Percentiles rank a stretch among this genome's conserved stretches.
phyloP scores from a whole-genome alignment of 2,329 filamentous ascomycete species.

The Colletotrichum horii region DNA sequence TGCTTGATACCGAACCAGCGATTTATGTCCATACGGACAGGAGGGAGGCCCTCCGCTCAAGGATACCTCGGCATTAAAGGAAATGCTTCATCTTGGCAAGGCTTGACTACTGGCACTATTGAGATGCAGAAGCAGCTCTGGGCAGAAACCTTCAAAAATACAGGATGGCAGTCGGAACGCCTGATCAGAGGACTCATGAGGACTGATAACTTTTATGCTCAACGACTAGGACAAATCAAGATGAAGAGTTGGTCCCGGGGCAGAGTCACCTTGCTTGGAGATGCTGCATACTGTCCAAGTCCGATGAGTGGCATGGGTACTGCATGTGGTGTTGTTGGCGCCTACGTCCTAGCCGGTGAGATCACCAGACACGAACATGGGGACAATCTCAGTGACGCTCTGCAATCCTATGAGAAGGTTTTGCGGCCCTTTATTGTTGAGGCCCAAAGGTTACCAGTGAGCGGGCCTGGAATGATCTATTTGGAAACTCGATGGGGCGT shows the following conservation, averaged over 20 bases:
- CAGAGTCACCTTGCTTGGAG: slow-evolving; percentile 56
- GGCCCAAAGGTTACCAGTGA: slow-evolving; percentile 34
- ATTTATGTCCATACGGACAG: slow-evolving; percentile 44
- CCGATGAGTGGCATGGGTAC: slow-evolving; percentile 57
- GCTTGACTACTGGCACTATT: slow-evolving; percentile 19
- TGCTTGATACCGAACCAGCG: slow-evolving; percentile 34
- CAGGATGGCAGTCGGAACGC: slow-evolving; percentile 49
- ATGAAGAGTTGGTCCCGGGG: slow-evolving; percentile 47
- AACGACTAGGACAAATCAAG: slow-evolving; percentile 49
- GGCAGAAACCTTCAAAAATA: slow-evolving; percentile 27
- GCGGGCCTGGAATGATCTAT: slow-evolving; percentile 1
- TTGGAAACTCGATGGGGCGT: slow-evolving; percentile 17
- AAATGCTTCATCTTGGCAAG: background rate
- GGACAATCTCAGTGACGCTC: slow-evolving; percentile 32
- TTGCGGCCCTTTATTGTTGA: slow-evolving; percentile 49
- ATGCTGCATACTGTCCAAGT: slow-evolving; percentile 56
- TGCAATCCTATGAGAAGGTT: slow-evolving; percentile 46
- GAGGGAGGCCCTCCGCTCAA: slow-evolving; percentile 38
- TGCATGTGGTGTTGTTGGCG: slow-evolving; percentile 49
- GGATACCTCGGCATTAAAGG: slow-evolving; percentile 39
- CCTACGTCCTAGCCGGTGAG: slow-evolving; percentile 64
- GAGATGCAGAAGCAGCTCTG: slow-evolving; percentile 32
- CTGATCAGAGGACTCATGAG: slow-evolving; percentile 45
- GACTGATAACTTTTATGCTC: slow-evolving; percentile 50
- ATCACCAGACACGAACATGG: slow-evolving; percentile 32